Evolutionary conservation across 768 basidiomycete genomes (phyloP), one percentile per base, ranked within the genome.

Genomic region (Naganishia antarctica): DNA sequence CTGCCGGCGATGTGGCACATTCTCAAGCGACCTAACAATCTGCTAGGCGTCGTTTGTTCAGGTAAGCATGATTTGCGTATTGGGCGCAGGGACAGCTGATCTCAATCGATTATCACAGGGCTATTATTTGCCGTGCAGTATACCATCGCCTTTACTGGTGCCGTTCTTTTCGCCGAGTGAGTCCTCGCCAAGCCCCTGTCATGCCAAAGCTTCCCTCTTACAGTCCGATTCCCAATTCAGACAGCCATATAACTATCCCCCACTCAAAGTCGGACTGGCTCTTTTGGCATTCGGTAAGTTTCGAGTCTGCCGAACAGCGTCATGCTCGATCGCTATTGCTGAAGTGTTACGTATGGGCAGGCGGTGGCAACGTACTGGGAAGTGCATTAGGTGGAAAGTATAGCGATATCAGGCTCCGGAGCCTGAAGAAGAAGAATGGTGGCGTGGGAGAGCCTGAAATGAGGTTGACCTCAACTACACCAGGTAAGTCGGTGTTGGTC

Each of bases 241-340:
- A 7, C 73, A 77, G 29, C 76, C 80, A 1, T 93, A 93, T 70
- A 72, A 81, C 29, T 91, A 87, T 74, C 79, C 83, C 48, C 80
- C 91, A 0, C 79, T 92, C 4, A 80, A 84, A 45, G 84, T 88
- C 50, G 91, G 91, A 3, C 75, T 91, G 28, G 84, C 90, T 11
- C 82, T 91, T 5, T 82, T 96, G 9, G 77, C 87, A 0, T 88
- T 85, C 69, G 91, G 91, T 49, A 21, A 60, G 58, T 45, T 4
- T 12, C 43, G 8, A 1, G 25, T 28, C n/a, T 40, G 29, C 23
- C 32, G 21, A 15, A 47, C 25, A 6, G 9, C 18, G n/a, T n/a
- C n/a, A n/a, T n/a, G n/a, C n/a, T n/a, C n/a, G n/a, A n/a, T n/a
- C n/a, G n/a, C 13, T 7, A 23, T 15, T 40, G 29, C 32, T 34